Evolutionary conservation across 345 rosid genomes (phyloP), one percentile per base, ranked within the genome.

Genomic region (Hypericum androsaemum): DNA sequence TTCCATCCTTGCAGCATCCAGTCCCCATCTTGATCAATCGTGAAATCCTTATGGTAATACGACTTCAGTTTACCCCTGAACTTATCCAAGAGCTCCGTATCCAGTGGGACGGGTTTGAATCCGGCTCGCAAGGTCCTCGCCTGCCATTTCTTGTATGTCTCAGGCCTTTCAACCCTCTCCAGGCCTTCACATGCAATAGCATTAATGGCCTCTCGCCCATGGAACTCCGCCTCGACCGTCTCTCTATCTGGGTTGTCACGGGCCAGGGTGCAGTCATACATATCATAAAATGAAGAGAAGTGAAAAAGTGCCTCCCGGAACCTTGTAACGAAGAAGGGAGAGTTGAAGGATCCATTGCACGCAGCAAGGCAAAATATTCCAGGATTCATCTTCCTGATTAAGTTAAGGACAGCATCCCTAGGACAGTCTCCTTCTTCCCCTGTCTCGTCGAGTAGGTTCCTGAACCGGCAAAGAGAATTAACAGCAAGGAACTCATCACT

Each of bases 151-250:
- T 56, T 71, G 45, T 66, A 71, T 11, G 57, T 71, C 59, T 71
- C 72, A 1, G 76, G 69, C 68, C 72, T 59, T 47, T 67, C 72
- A 14, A 43, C 22, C 48, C 62, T 69, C 12, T 50, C 54, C 8
- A 12, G 12, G 6, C 54, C 54, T 50, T 50, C 54, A 10, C 41
- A 35, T 13, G 54, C 54, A 12, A 50, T 37, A 12, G 13, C 54
- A 15, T 50, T 50, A 12, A 28, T 35, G 6, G 38, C 12, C 11
- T 50, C 54, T 12, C 13, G 10, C 15, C 54, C 54, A 1, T 9
- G 7, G 6, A 50, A 32, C 37, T 50, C 54, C 15, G 40, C 37
- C 41, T 50, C 54, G 14, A 50, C 35, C 39, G 37, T 8, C 41
- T 10, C 7, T 39, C 54, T 50, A 2, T 35, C 39, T 12, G 10